phyloP scores from a whole-genome alignment of 345 rosid species.

The Cardamine chenopodiifolia region DNA sequence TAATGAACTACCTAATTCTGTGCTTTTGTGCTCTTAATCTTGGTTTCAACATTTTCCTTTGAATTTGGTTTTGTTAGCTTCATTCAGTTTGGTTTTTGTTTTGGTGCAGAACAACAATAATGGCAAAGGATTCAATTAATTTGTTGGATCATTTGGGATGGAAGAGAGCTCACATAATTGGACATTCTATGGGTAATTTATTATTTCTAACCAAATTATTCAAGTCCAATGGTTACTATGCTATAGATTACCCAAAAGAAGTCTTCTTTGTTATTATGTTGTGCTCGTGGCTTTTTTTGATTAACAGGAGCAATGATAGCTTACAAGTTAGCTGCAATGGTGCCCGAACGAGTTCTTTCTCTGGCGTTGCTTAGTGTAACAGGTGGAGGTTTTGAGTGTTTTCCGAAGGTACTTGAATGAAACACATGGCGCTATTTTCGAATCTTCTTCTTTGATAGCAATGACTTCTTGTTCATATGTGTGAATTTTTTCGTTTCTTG shows the following conservation, averaged over 20 bases:
- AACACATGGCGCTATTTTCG: not conserved
- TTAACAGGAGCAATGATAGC: conserved; percentile 91
- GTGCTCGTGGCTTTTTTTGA: conserved; percentile 21
- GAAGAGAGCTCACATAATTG: conserved; percentile 79
- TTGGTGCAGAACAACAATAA: conserved; percentile 70
- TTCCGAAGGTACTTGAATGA: conserved; percentile 71
- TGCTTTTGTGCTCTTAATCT: not conserved
- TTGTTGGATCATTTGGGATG: conserved; percentile 92
- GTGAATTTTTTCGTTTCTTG: conserved; percentile 7
- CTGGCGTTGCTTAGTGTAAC: conserved; percentile 92
- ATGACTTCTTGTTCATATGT: conserved; percentile 6
- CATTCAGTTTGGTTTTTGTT: not conserved
- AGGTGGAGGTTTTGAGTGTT: conserved; percentile 94
- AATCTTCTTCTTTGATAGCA: conserved; percentile 20
- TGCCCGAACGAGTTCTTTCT: conserved; percentile 76
- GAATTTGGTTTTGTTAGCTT: not conserved
- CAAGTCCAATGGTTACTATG: not conserved
- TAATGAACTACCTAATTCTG: not conserved
- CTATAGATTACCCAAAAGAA: not conserved
- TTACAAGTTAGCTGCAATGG: conserved; percentile 91
- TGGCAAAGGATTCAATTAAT: conserved; percentile 88
- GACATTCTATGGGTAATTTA: conserved; percentile 91
- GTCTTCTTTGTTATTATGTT: not conserved
- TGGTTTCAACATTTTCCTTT: not conserved
- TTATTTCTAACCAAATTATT: not conserved